A percentile compares a stretch with the other conserved stretches of the same genome.
Evolutionary conservation across 2,329 filamentous ascomycete species (phyloP).

Genomic region (Ophidiomyces ophidiicola): DNA sequence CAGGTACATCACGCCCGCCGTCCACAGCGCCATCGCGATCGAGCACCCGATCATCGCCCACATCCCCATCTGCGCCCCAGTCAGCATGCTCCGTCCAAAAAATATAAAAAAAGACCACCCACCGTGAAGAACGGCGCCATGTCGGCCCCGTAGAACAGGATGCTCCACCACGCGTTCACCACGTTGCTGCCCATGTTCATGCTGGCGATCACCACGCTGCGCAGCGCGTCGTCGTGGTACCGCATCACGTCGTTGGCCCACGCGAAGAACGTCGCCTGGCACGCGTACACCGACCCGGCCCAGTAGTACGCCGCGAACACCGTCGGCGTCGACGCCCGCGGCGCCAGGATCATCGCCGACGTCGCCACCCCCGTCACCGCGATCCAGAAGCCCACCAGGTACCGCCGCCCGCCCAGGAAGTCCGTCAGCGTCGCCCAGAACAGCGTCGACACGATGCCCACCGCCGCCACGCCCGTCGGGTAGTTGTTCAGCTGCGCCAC

Average conservation of each 20-base stretch:
- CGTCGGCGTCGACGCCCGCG: slow-evolving; percentile 40
- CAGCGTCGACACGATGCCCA: slow-evolving; percentile 45
- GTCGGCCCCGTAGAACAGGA: slow-evolving; percentile 56
- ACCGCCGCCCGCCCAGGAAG: slow-evolving; percentile 50
- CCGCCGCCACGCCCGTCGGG: slow-evolving; percentile 42
- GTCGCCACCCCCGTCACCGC: slow-evolving; percentile 52
- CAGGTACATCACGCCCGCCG: slow-evolving; percentile 19
- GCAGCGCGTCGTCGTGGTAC: slow-evolving; percentile 49
- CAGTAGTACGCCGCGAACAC: slow-evolving; percentile 58
- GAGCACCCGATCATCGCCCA: slow-evolving; percentile 58
- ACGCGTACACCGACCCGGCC: slow-evolving; percentile 58
- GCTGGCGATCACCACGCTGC: slow-evolving; percentile 55
- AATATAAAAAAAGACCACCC: slow-evolving; percentile 23
- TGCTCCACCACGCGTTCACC: slow-evolving; percentile 61
- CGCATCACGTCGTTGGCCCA: slow-evolving; percentile 63
- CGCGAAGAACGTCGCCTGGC: slow-evolving; percentile 62
- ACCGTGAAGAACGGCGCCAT: slow-evolving; percentile 55
- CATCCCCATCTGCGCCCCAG: slow-evolving; percentile 47
- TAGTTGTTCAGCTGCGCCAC: slow-evolving; percentile 43
- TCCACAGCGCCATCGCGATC: slow-evolving; percentile 50
- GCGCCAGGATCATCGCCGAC: slow-evolving; percentile 49
- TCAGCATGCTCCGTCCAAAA: background rate
- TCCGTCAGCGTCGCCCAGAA: slow-evolving; percentile 61
- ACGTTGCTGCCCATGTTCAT: slow-evolving; percentile 61
- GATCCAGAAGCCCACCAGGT: slow-evolving; percentile 56